phyloP scores from a whole-genome alignment of 2,329 filamentous ascomycete species.

The Emergomyces orientalis region DNA sequence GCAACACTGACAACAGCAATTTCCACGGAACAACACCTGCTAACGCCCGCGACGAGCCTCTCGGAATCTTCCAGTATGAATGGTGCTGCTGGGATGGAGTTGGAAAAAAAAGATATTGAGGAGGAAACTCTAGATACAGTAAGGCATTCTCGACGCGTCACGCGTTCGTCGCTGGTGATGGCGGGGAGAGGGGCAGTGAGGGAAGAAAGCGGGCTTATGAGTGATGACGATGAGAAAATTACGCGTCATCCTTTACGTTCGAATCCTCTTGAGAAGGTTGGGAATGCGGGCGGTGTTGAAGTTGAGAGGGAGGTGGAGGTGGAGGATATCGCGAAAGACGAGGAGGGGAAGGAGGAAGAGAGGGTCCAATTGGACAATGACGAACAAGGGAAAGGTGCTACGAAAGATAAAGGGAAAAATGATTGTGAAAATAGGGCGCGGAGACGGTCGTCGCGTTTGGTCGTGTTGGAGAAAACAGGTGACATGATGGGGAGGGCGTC shows the following conservation, averaged over 20 bases:
- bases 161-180: slow-evolving; percentile 31
- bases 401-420: slow-evolving; percentile 19
- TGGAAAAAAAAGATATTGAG: slow-evolving; percentile 25
- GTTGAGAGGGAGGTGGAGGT: background rate
- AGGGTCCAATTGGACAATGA: slow-evolving; percentile 15
- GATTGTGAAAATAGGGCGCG: slow-evolving; percentile 22
- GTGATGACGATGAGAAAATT: slow-evolving; percentile 22
- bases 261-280: background rate
- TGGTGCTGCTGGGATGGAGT: slow-evolving; percentile 24
- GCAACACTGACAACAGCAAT: slow-evolving; percentile 19
- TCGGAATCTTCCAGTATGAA: slow-evolving; percentile 37
- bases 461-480: slow-evolving; percentile 36
- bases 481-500: slow-evolving; percentile 40
- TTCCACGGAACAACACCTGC: slow-evolving; percentile 32
- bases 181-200: background rate
- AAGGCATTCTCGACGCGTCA: slow-evolving; percentile 31
- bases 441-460: slow-evolving; percentile 38
- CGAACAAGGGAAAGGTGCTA: slow-evolving; percentile 19
- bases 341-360: background rate
- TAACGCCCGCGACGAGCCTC: slow-evolving; percentile 36
- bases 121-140: background rate
- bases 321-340: background rate
- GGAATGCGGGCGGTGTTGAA: background rate
- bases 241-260: slow-evolving; percentile 3
- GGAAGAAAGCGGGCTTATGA: slow-evolving; percentile 17